Base-by-base conservation (phyloP, 345 rosid species). In the Nasturtium officinale region DNA sequence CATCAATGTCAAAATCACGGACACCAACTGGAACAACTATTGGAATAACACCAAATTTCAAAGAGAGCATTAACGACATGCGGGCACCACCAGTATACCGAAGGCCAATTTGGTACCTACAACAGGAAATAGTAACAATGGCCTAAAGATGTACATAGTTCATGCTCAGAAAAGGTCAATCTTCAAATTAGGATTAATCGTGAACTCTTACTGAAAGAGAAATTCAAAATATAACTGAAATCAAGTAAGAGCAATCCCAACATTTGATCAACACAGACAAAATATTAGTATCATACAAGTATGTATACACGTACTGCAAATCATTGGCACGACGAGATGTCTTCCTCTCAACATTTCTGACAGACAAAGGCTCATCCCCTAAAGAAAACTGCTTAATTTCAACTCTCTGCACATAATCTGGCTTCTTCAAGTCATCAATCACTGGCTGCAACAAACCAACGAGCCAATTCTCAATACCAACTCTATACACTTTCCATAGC, bases 51-150 rank as follows among this genome's bases (percentile, higher is more conserved):
- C 92, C 81, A 63, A 89, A 92, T 48, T 89, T 92, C 60, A 92
- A 77, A 0, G 94, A 84, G 54, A 92, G 91, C 92, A 80, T 82
- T 61, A 92, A 84, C 75, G 89, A 77, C 89, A 88, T 86, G 42
- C 96, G 89, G 69, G 96, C 98, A 37, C 92, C 92, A 56, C 98
- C 98, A 37, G 96, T 83, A 79, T 92, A 92, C 9, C 98, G 88
- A 59, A 92, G 83, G 61, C 98, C 98, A 74, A 92, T 89, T 76
- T 92, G 98, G 68, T 89, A 92, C 92, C 96, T 92, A 80, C 30
- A 33, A 67, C 18, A 55, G 21, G 48, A 1, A 63, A 47, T 16
- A 30, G 17, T 33, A 78, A 72, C 64, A 78, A 60, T 37, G 18
- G 12, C 65, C 66, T 3, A 16, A 56, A n/a, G 15, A 40, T 61